phyloP scores from a whole-genome alignment of 2,329 filamentous ascomycete genomes.

The Hymenoscyphus repandus region DNA sequence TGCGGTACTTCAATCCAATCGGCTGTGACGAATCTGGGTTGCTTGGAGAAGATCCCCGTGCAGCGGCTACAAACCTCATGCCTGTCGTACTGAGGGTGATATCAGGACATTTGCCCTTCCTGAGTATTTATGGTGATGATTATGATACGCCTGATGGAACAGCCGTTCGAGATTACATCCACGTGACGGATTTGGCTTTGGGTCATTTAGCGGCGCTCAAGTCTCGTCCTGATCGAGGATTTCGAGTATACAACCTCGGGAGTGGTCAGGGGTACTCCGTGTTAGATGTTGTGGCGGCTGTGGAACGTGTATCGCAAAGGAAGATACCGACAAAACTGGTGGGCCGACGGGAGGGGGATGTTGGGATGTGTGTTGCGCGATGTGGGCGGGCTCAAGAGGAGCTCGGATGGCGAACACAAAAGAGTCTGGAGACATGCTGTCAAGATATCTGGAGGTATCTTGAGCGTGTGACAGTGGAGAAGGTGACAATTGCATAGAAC shows the following conservation, averaged over 20 bases:
- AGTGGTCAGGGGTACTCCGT: slow-evolving; percentile 43
- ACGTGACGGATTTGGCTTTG: slow-evolving; percentile 59
- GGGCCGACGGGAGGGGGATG: slow-evolving; percentile 38
- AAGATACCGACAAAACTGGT: slow-evolving; percentile 35
- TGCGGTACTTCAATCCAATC: slow-evolving; percentile 65
- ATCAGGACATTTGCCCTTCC: slow-evolving; percentile 45
- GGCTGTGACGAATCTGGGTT: slow-evolving; percentile 60
- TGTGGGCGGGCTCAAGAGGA: slow-evolving; percentile 36
- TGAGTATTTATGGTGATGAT: slow-evolving; percentile 60
- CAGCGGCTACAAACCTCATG: slow-evolving; percentile 58
- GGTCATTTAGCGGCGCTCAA: slow-evolving; percentile 56
- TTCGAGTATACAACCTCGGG: slow-evolving; percentile 42
- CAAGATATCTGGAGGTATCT: slow-evolving; percentile 23
- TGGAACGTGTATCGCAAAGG: slow-evolving; percentile 34
- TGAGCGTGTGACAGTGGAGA: slow-evolving; percentile 8
- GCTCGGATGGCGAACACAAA: slow-evolving; percentile 38
- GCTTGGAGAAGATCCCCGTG: slow-evolving; percentile 58
- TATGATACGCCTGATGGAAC: slow-evolving; percentile 63
- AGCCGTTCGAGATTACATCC: slow-evolving; percentile 62
- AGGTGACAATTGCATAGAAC: background rate
- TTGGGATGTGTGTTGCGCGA: slow-evolving; percentile 39
- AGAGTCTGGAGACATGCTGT: slow-evolving; percentile 21
- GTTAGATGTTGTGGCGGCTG: slow-evolving; percentile 38
- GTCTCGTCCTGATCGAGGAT: slow-evolving; percentile 31
- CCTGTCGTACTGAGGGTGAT: slow-evolving; percentile 59